Evolutionary conservation across 2,329 filamentous ascomycete species (phyloP).

Genomic region (Phoma sp.): DNA sequence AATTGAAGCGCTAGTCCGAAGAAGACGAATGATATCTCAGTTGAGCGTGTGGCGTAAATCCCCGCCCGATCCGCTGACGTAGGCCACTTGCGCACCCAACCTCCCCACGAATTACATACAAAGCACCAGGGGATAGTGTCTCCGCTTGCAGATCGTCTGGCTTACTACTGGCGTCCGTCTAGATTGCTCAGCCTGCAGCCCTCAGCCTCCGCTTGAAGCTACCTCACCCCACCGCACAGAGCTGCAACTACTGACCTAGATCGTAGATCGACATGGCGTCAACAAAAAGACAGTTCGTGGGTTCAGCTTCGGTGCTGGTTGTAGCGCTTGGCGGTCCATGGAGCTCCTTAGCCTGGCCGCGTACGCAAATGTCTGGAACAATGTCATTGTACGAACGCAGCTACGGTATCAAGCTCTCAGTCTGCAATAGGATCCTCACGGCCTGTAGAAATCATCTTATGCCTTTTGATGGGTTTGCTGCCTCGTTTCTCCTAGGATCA

Average conservation of each 20-base stretch:
- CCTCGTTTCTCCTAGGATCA: neutral
- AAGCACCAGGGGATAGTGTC: neutral
- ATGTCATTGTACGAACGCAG: neutral
- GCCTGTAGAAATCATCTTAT: neutral
- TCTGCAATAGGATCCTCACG: neutral
- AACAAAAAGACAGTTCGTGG: neutral
- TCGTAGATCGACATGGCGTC: constrained; percentile 3
- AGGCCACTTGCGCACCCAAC: neutral
- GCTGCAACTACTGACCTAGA: neutral
- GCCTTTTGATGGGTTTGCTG: neutral
- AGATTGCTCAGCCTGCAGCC: neutral
- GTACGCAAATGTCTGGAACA: neutral
- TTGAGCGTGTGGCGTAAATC: constrained; percentile 1
- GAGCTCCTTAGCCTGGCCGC: neutral
- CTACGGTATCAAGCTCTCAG: neutral
- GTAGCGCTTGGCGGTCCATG: too few relatives aligned
- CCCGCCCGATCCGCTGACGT: neutral
- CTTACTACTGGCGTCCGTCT: neutral
- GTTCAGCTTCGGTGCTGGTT: neutral
- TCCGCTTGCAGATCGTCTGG: neutral
- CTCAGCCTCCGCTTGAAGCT: neutral
- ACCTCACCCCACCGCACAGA: neutral
- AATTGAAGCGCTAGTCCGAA: neutral
- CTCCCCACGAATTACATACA: neutral
- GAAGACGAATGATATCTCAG: neutral